Evolutionary conservation across 2,329 filamentous ascomycete genomes (phyloP).

Genomic region (Aspergillus felis): DNA sequence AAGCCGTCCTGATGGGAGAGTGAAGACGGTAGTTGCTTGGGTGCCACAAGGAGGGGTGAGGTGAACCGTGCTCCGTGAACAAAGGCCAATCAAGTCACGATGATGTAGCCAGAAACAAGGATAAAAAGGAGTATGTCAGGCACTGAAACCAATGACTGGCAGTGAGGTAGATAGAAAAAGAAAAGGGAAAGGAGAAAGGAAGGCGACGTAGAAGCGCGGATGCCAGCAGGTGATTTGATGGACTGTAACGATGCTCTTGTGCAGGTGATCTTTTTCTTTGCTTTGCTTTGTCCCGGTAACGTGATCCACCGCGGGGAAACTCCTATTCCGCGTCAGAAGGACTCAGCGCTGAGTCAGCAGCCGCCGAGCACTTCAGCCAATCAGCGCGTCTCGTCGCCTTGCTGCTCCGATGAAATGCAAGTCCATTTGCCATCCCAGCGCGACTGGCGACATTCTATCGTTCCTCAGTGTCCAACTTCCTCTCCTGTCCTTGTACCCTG

Average conservation of each 20-base stretch:
- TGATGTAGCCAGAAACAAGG: background rate
- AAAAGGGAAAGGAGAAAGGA: slow-evolving; percentile 1
- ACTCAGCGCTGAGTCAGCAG: slow-evolving; percentile 26
- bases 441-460: slow-evolving; percentile 21
- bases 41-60: slow-evolving; percentile 17
- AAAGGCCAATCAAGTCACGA: background rate
- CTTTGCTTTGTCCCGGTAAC: slow-evolving; percentile 33
- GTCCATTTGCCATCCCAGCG: slow-evolving; percentile 32
- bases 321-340: slow-evolving; percentile 19
- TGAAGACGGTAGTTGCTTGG: slow-evolving; percentile 1
- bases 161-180: slow-evolving; percentile 6
- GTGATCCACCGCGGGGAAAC: slow-evolving; percentile 35
- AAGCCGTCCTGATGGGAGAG: slow-evolving; percentile 7
- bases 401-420: slow-evolving; percentile 23
- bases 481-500: background rate
- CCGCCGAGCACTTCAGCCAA: slow-evolving; percentile 25
- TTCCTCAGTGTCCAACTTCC: background rate
- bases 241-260: slow-evolving; percentile 9
- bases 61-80: slow-evolving; percentile 16
- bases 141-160: background rate
- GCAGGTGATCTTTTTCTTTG: slow-evolving; percentile 27
- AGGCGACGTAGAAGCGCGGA: slow-evolving; percentile 11
- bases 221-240: slow-evolving; percentile 1
- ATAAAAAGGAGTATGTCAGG: background rate
- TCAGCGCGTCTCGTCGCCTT: slow-evolving; percentile 31